Base-by-base conservation (phyloP, 805 yeast species). In the Candida namnaoensis region DNA sequence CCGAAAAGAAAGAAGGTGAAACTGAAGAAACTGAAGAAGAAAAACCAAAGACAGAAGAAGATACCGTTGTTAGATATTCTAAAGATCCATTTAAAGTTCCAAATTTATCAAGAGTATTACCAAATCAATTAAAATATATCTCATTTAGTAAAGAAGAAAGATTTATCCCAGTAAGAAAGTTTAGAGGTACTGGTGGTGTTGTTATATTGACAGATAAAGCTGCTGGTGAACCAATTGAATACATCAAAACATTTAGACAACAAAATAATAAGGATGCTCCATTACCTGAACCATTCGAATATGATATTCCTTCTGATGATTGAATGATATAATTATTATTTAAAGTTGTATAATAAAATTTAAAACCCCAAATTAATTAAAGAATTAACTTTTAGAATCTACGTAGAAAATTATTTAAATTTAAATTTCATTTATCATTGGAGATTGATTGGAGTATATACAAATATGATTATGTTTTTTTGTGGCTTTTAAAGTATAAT, bases 61-160 rank as follows among this genome's bases (percentile, higher is more conserved):
- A 54, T 30, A 61, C 57, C 26, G 55, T 50, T 45, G 66, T 69
- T 46, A 77, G 74, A 49, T 80, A 80, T 56, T 69, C 74, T 42
- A 73, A 78, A 54, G 74, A 74, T 23, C 82, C 88, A 26, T 88
- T 76, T 62, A 76, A 77, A 57, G 68, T 93, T 43, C 72, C 72
- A 33, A 93, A 93, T 58, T 68, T 91, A 74, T 74, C 93, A 11
- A 78, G 99, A 55, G 95, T 93, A 2, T 68, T 93, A 42, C 98
- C 98, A 13, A 76, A 81, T 37, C 98, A 93, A 65, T 71, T 90
- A 44, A 82, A 81, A 61, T 87, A 80, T 64, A 77, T 93, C 40
- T 72, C 95, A 5, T 88, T 91, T 58, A 62, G 70, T 34, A 82
- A 82, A 55, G 83, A 78, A 42, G 82, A 76, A 38, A 74, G 95